These are phyloP conservation scores for Leucosporidium creatinivorum DNA, from an alignment of 768 basidiomycete genomes.

Conservation along the genomic window DNA sequence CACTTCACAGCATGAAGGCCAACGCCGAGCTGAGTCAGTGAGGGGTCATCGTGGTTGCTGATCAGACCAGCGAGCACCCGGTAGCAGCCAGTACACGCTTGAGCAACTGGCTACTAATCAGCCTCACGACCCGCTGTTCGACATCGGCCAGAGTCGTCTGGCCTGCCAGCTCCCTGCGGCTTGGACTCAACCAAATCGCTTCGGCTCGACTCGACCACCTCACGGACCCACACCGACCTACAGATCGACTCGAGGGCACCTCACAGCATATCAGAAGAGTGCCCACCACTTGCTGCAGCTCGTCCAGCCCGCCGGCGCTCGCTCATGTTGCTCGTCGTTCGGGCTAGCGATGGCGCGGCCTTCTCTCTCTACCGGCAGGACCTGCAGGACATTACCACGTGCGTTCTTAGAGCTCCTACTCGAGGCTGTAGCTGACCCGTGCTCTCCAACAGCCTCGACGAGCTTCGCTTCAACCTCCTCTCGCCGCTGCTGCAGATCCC, in stretches of 20 bases:
- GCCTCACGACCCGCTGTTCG: background rate
- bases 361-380: slow-evolving; percentile 12
- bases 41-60: background rate
- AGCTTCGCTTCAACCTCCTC: slow-evolving; percentile 19
- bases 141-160: background rate
- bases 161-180: background rate
- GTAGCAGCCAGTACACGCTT: too few species aligned
- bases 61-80: too few species aligned
- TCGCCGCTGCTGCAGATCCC: slow-evolving; percentile 28
- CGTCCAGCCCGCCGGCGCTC: background rate
- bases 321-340: slow-evolving; percentile 7
- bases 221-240: background rate
- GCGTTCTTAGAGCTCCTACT: background rate
- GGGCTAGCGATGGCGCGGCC: slow-evolving; percentile 28
- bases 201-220: background rate
- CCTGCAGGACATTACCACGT: slow-evolving; percentile 23
- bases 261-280: background rate
- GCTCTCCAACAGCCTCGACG: slow-evolving; percentile 10
- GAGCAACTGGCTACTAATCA: background rate
- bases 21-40: background rate
- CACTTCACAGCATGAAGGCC: background rate
- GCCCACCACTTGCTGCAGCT: background rate
- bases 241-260: background rate
- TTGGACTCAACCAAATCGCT: background rate
- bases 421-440: background rate